These are phyloP conservation scores for Starmera caribaea DNA, from an alignment of 805 yeast species.

Conservation along the genomic window DNA sequence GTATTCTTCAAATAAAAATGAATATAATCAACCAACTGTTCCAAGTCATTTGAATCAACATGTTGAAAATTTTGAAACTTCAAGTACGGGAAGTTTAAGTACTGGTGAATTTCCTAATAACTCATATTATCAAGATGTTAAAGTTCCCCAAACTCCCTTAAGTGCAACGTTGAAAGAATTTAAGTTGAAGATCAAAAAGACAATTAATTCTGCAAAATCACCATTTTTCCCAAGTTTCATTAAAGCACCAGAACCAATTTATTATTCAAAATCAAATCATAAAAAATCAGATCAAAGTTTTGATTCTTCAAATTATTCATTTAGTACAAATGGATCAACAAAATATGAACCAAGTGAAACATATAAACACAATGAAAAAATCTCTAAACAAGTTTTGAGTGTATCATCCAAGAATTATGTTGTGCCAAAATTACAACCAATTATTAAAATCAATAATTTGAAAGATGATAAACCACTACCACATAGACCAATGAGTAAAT, in stretches of 20 bases:
- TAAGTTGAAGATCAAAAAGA: slow-evolving; percentile 6
- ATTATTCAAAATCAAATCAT: not conserved
- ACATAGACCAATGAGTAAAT: slow-evolving; percentile 4
- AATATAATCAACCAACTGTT: not conserved
- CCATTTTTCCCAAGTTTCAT: not conserved
- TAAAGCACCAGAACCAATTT: not conserved
- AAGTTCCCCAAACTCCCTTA: slow-evolving; percentile 3
- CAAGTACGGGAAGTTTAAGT: slow-evolving; percentile 12
- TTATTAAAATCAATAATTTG: slow-evolving; percentile 2
- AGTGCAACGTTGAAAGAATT: slow-evolving; percentile 15
- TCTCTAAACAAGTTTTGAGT: slow-evolving; percentile 8
- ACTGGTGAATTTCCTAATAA: slow-evolving; percentile 7
- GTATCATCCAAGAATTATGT: not conserved
- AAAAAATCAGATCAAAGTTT: not conserved
- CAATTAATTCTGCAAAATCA: slow-evolving; percentile 11
- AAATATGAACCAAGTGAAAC: no score
- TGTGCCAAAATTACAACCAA: slow-evolving; percentile 11
- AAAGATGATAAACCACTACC: slow-evolving; percentile 15
- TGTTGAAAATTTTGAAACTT: slow-evolving; percentile 3
- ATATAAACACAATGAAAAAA: not conserved
- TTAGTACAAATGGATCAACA: no score
- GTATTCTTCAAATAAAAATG: no score
- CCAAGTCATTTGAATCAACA: slow-evolving; percentile 1
- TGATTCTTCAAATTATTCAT: no score
- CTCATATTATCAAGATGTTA: not conserved